Percentiles rank a stretch among this genome's conserved stretches.
Conservation (phyloP, 1,139 yeast genomes). For the Nadsonia commutata region DNA sequence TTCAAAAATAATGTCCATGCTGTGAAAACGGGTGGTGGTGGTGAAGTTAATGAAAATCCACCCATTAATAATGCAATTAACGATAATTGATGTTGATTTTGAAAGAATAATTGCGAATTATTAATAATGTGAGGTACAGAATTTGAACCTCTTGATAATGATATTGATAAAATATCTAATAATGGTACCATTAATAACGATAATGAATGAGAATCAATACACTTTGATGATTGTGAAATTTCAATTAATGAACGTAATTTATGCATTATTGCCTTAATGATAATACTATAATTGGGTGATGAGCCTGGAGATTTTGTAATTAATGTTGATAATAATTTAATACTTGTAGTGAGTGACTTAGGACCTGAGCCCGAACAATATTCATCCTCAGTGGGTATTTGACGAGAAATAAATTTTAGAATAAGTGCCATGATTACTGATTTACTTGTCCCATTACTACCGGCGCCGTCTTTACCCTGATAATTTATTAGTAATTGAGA, state of each 20-base stretch:
- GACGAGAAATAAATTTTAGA: constrained; percentile 30
- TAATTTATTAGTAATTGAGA: constrained; percentile 7
- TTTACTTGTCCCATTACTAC: constrained; percentile 44
- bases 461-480: neutral
- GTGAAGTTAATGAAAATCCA: neutral
- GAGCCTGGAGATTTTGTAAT: neutral
- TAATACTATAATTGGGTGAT: neutral
- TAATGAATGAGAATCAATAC: neutral
- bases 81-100: constrained; percentile 21
- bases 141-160: neutral
- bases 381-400: constrained; percentile 4
- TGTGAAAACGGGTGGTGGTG: constrained; percentile 24
- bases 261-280: neutral
- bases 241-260: neutral
- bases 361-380: neutral
- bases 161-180: neutral
- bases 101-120: constrained; percentile 2
- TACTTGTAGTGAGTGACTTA: neutral
- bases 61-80: constrained; percentile 23
- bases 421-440: constrained; percentile 35
- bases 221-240: neutral
- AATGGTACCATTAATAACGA: neutral
- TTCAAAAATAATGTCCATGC: constrained; percentile 35
- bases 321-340: neutral
- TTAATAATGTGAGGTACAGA: neutral